phyloP scores from a whole-genome alignment of 1,284 basidiomycete genomes.

The Papiliotrema flavescens region DNA sequence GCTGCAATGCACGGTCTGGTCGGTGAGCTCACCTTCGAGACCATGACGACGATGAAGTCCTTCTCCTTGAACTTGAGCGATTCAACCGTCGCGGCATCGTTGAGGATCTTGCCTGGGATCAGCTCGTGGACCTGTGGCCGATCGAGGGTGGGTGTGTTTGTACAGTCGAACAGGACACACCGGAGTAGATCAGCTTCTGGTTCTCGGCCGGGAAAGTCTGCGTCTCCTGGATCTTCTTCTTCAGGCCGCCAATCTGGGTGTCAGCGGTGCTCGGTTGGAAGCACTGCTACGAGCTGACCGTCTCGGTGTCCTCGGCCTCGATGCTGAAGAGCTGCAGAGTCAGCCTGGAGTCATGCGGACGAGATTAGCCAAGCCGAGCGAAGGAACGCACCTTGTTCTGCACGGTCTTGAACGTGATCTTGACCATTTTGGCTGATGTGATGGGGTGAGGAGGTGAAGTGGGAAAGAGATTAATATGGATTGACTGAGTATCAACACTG shows the following conservation, averaged over 20 bases:
- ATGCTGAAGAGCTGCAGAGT: constrained; percentile 57
- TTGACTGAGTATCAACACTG: too few relatives aligned
- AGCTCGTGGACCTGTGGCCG: neutral
- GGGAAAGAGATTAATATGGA: too few relatives aligned
- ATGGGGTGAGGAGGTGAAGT: too few relatives aligned
- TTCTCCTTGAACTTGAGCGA: constrained; percentile 95
- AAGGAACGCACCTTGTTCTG: constrained; percentile 74
- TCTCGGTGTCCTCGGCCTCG: constrained; percentile 73
- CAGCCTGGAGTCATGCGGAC: neutral
- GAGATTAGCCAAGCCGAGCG: constrained; percentile 4
- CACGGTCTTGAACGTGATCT: constrained; percentile 89
- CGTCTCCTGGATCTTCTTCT: constrained; percentile 73
- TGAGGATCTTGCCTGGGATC: constrained; percentile 77
- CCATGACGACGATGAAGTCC: constrained; percentile 98
- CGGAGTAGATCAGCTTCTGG: constrained; percentile 96
- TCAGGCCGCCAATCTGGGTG: constrained; percentile 63
- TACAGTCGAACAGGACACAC: constrained; percentile 48
- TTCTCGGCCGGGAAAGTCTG: constrained; percentile 65
- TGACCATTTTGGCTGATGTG: constrained; percentile 58
- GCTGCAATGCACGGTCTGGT: neutral
- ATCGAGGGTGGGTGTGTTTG: neutral
- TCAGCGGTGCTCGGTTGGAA: constrained; percentile 1
- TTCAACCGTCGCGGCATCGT: constrained; percentile 82
- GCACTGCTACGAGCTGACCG: constrained; percentile 46
- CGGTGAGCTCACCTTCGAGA: constrained; percentile 70